A percentile compares a stretch with the other conserved stretches of the same genome.
phyloP scores from a whole-genome alignment of 176 grass and related monocot species.

The Aegilops sharonensis region DNA sequence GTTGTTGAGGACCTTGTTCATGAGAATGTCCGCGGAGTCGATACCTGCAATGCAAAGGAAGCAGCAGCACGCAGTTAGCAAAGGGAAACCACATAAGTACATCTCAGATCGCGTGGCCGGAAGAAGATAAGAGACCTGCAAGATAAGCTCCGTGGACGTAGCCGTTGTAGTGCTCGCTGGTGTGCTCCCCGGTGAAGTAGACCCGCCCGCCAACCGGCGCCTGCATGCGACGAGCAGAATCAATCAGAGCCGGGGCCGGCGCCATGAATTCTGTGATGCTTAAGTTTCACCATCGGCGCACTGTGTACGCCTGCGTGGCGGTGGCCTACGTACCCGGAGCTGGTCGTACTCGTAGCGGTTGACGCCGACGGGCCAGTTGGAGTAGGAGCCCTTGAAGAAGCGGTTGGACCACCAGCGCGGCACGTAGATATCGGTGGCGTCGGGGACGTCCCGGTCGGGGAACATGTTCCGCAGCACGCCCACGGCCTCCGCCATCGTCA shows the following conservation, averaged over 20 bases:
- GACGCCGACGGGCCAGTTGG: conserved; percentile 67
- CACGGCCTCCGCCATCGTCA: conserved; percentile 54
- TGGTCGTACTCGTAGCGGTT: conserved; percentile 62
- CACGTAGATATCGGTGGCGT: conserved; percentile 55
- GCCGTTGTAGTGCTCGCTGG: conserved; percentile 56
- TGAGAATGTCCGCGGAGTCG: conserved; percentile 40
- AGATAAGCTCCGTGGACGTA: conserved; percentile 66
- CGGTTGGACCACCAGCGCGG: conserved; percentile 60
- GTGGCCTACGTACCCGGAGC: conserved; percentile 35
- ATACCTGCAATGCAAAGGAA: conserved; percentile 22
- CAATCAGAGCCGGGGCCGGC: neutral
- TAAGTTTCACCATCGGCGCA: neutral
- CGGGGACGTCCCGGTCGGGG: conserved; percentile 38
- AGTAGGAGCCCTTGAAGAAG: conserved; percentile 60
- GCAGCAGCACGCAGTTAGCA: neutral
- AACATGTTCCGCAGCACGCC: conserved; percentile 58
- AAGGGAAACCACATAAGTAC: neutral
- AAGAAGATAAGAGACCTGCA: conserved; percentile 21
- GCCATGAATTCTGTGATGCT: neutral
- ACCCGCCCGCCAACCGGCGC: conserved; percentile 51
- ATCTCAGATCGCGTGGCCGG: neutral
- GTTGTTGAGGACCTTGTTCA: conserved; percentile 28
- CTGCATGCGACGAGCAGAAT: neutral
- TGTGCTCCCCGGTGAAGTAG: conserved; percentile 69
- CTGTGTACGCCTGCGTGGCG: too few species aligned